Percentiles rank a stretch among this genome's conserved stretches.
phyloP scores from a whole-genome alignment of 495 filamentous ascomycete species.

The Penicillium paradoxum region DNA sequence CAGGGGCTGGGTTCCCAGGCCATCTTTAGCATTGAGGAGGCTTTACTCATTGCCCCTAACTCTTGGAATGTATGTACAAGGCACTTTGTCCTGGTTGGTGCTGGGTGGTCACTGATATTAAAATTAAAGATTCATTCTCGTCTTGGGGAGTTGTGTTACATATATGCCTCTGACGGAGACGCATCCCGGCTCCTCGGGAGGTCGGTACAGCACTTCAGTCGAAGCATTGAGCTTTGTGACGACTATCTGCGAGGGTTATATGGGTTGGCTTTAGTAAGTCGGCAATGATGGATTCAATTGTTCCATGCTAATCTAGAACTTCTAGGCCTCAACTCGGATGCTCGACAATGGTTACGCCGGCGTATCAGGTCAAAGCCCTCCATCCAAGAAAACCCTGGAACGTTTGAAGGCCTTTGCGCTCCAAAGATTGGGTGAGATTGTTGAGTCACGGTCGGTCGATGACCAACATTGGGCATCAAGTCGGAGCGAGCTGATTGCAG shows the following conservation, averaged over 20 bases:
- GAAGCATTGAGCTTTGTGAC: conserved; percentile 90
- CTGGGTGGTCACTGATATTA: neutral
- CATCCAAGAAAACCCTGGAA: conserved; percentile 49
- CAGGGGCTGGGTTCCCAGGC: conserved; percentile 76
- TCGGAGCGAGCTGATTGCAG: conserved; percentile 70
- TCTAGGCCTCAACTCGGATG: conserved; percentile 20
- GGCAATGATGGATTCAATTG: neutral
- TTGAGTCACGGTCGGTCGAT: conserved; percentile 53
- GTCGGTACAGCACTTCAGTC: conserved; percentile 75
- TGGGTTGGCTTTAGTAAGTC: conserved; percentile 72
- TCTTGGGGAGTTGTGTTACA: conserved; percentile 75
- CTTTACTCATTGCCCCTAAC: conserved; percentile 80
- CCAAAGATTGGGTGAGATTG: conserved; percentile 68
- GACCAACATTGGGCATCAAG: conserved; percentile 64
- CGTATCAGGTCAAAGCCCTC: conserved; percentile 14
- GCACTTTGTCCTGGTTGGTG: neutral
- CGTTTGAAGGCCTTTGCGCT: conserved; percentile 69
- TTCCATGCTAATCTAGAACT: neutral
- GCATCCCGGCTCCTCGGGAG: conserved; percentile 54
- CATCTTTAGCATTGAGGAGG: conserved; percentile 85
- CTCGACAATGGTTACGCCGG: conserved; percentile 11
- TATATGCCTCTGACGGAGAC: conserved; percentile 50
- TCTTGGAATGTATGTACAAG: conserved; percentile 76
- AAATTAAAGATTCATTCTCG: conserved; percentile 71
- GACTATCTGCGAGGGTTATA: conserved; percentile 90